Percentiles rank a stretch among this genome's conserved stretches.
These are phyloP conservation scores for Venturia pyrina DNA, from an alignment of 2,329 filamentous ascomycete species.

Conservation along the genomic window DNA sequence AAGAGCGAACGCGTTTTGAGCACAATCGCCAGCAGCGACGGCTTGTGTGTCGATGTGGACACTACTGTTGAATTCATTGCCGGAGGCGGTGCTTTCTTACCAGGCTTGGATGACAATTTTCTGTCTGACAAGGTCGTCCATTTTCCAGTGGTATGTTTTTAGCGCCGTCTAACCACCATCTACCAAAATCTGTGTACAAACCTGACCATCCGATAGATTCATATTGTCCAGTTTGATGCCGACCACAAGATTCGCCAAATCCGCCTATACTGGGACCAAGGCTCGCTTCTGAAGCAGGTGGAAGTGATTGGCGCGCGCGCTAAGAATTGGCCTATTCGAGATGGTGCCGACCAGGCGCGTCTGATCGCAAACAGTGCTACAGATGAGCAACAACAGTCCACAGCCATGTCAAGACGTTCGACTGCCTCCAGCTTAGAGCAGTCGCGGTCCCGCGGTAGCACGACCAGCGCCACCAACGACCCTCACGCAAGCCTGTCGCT, in stretches of 20 bases:
- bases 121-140: constrained; percentile 70
- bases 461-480: constrained; percentile 29
- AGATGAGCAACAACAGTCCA: constrained; percentile 18
- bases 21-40: constrained; percentile 59
- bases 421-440: constrained; percentile 23
- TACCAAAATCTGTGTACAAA: constrained; percentile 18
- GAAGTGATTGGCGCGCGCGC: constrained; percentile 86
- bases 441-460: constrained; percentile 24
- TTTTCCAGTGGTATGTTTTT: constrained; percentile 63
- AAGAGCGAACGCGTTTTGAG: constrained; percentile 69
- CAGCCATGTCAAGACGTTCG: constrained; percentile 23
- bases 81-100: constrained; percentile 78
- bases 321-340: constrained; percentile 90
- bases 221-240: constrained; percentile 76
- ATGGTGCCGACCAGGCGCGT: constrained; percentile 72
- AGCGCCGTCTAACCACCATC: background rate
- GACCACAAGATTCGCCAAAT: constrained; percentile 75
- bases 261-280: constrained; percentile 91
- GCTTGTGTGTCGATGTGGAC: constrained; percentile 68
- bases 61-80: constrained; percentile 72
- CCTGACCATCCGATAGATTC: constrained; percentile 42
- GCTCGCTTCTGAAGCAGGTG: constrained; percentile 80
- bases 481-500: constrained; percentile 60
- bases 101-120: constrained; percentile 89
- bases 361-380: constrained; percentile 58